Evolutionary conservation across 768 basidiomycete species (phyloP), one percentile per base, ranked within the genome.

Genomic region (Trametes cubensis): DNA sequence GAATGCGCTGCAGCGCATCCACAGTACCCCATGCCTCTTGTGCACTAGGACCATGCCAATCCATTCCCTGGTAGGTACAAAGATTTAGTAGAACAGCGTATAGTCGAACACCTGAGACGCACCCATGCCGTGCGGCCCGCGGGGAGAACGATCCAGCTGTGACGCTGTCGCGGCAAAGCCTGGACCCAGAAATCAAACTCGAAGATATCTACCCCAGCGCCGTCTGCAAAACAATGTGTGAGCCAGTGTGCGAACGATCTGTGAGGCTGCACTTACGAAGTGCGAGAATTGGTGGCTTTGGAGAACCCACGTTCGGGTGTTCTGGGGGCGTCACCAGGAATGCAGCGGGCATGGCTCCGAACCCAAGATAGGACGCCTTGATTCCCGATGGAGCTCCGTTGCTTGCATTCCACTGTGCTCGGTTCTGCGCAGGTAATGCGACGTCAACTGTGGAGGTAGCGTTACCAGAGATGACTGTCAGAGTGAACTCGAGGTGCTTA

Each of bases 11-110:
- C 39, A 95, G 75, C 2, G 87, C 85, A 28, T 82, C 81, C 6
- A 93, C 74, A 2, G 85, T 75, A 15, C 70, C 72, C 83, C 89
- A 91, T 0, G 83, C 88, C 69, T 95, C 92, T 15, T 74, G 71
- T 13, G 87, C 79, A 68, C 91, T 93, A 4, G 87, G 86, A 0
- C 94, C 95, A 68, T 93, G 95, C 94, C 94, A 96, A 72, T 97
- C 95, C 46, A 95, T 79, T 0, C 94, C 94, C 91, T 92, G 28
- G 28, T 28, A 28, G 4, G 28, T 28, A 28, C 7, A 7, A 39
- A n/a, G n/a, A n/a, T n/a, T n/a, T n/a, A n/a, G n/a, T n/a, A n/a
- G n/a, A n/a, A n/a, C n/a, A n/a, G n/a, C n/a, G n/a, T n/a, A n/a
- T n/a, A n/a, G n/a, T n/a, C n/a, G n/a, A n/a, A n/a, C n/a, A n/a